These are phyloP conservation scores for Endotrypanum monterogeii DNA, from an alignment of 208 protist species.

Conservation along the genomic window DNA sequence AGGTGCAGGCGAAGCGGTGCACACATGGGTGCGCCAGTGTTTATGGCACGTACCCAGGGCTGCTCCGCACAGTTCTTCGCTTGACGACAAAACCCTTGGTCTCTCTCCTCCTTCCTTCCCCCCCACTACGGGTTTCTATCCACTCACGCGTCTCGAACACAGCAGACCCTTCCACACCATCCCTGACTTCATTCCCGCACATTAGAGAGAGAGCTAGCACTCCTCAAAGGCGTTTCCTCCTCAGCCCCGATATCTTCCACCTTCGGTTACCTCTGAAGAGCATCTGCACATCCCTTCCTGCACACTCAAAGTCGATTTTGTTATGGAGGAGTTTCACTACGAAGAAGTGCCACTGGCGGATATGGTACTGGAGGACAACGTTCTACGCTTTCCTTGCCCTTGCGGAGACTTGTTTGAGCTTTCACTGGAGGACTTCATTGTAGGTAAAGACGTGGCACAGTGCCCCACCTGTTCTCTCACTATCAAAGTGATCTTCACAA, in stretches of 20 bases:
- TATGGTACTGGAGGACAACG: constrained; percentile 74
- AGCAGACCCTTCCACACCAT: neutral
- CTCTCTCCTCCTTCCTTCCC: neutral
- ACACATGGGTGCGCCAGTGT: neutral
- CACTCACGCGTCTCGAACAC: neutral
- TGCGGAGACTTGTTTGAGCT: constrained; percentile 93
- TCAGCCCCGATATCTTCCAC: too few relatives aligned
- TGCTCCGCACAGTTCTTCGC: neutral
- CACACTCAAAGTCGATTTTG: neutral
- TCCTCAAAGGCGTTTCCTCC: too few relatives aligned
- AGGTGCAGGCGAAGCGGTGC: neutral
- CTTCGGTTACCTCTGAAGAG: neutral
- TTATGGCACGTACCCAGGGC: neutral
- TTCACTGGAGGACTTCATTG: constrained; percentile 66
- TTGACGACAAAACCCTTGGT: neutral
- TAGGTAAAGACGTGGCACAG: constrained; percentile 74
- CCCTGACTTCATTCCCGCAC: too few relatives aligned
- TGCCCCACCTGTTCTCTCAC: constrained; percentile 92
- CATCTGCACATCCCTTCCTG: neutral
- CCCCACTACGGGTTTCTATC: too few relatives aligned
- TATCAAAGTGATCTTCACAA: constrained; percentile 74
- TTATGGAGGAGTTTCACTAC: constrained; percentile 87
- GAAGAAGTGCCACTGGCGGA: constrained; percentile 86
- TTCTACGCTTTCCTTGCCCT: constrained; percentile 88
- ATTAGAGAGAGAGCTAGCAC: too few relatives aligned